A percentile compares a stretch with the other conserved stretches of the same genome.
Evolutionary conservation across 768 basidiomycete genomes (phyloP).

Genomic region (Amanita rimosa): DNA sequence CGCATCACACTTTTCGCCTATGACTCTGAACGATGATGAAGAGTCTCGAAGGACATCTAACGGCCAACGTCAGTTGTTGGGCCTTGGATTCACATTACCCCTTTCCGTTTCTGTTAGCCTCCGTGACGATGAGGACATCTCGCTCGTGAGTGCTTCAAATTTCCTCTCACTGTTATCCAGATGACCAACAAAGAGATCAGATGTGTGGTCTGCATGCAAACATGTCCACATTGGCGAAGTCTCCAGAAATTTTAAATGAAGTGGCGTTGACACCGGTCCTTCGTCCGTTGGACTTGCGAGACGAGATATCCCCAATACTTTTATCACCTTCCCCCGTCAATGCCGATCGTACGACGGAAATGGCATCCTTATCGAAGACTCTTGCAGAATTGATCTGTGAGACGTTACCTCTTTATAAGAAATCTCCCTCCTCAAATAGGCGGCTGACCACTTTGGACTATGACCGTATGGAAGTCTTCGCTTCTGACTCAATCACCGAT

Average conservation of each 20-base stretch:
- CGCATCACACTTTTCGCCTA: neutral
- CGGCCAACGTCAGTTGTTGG: neutral
- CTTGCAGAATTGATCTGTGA: neutral
- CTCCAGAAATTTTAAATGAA: neutral
- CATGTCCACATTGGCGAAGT: neutral
- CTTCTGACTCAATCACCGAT: neutral
- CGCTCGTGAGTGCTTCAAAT: neutral
- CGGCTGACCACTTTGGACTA: neutral
- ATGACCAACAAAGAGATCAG: neutral
- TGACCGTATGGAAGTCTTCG: neutral
- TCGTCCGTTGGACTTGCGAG: neutral
- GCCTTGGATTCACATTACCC: neutral
- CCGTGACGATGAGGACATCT: neutral
- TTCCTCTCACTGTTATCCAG: neutral
- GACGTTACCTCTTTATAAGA: neutral
- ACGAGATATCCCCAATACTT: neutral
- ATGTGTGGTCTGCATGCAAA: neutral
- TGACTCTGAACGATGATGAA: neutral
- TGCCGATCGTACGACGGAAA: neutral
- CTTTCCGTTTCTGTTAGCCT: neutral
- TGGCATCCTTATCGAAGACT: neutral
- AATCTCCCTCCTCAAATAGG: neutral
- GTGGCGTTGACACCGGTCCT: neutral
- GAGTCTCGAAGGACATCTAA: neutral
- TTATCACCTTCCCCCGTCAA: neutral